phyloP scores from a whole-genome alignment of 2,329 filamentous ascomycete genomes.

The Aspergillaceae sp. region DNA sequence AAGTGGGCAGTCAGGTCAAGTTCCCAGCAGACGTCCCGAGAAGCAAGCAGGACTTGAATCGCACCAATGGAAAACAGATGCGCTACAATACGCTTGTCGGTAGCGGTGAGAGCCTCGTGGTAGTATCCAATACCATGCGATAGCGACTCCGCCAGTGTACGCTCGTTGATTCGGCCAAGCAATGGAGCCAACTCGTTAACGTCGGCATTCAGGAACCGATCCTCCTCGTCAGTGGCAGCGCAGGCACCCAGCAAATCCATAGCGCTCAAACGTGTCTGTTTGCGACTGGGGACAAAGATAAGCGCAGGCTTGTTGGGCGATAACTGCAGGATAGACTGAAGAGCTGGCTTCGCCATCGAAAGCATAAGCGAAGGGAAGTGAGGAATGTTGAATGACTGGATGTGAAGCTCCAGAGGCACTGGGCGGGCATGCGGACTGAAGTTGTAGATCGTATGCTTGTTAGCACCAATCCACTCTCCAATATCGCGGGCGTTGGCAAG shows the following conservation, averaged over 20 bases:
- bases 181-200: slow-evolving; percentile 73
- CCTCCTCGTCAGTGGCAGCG: slow-evolving; percentile 80
- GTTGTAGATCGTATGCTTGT: slow-evolving; percentile 97
- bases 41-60: slow-evolving; percentile 74
- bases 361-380: slow-evolving; percentile 98
- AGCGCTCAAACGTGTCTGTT: slow-evolving; percentile 82
- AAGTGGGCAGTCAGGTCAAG: slow-evolving; percentile 79
- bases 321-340: slow-evolving; percentile 77
- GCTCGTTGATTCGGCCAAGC: slow-evolving; percentile 74
- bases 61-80: slow-evolving; percentile 84
- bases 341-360: slow-evolving; percentile 93
- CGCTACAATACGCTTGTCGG: slow-evolving; percentile 87
- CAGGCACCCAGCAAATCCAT: slow-evolving; percentile 82
- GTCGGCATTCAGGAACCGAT: slow-evolving; percentile 83
- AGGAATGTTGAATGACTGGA: slow-evolving; percentile 90
- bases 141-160: slow-evolving; percentile 76
- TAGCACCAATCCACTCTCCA: slow-evolving; percentile 95
- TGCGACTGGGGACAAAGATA: slow-evolving; percentile 85
- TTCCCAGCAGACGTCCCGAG: slow-evolving; percentile 93
- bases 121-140: slow-evolving; percentile 95
- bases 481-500: slow-evolving; percentile 88
- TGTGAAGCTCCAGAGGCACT: slow-evolving; percentile 82
- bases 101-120: slow-evolving; percentile 81
- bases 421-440: slow-evolving; percentile 89
- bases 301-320: slow-evolving; percentile 84